Evolutionary conservation across 148 eudicot species (phyloP).

Genomic region (Vaccinium myrtillus): DNA sequence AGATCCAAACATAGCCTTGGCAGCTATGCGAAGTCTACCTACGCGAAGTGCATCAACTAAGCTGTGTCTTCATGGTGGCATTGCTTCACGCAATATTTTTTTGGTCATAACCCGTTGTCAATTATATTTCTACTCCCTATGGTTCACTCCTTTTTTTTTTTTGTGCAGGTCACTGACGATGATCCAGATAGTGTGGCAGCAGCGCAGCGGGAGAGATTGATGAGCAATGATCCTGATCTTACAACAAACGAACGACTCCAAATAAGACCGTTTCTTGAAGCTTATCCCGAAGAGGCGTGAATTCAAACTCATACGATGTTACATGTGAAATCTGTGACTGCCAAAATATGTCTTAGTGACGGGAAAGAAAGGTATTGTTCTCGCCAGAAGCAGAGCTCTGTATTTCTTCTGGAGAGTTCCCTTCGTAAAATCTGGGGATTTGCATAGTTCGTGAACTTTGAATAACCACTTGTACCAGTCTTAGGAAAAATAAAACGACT

Average conservation of each 20-base stretch:
- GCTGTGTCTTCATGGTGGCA: background rate
- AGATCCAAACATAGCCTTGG: background rate
- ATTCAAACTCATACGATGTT: background rate
- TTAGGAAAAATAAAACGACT: background rate
- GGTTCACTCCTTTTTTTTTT: background rate
- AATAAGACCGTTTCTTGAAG: slow-evolving; percentile 65
- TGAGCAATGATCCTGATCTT: slow-evolving; percentile 59
- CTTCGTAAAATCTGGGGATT: background rate
- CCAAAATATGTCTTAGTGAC: background rate
- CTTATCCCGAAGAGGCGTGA: slow-evolving; percentile 36
- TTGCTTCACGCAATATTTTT: background rate
- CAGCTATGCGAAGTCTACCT: background rate
- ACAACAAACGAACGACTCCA: slow-evolving; percentile 46
- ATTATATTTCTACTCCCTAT: background rate
- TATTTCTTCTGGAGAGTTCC: background rate
- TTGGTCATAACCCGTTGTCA: background rate
- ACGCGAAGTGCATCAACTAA: background rate
- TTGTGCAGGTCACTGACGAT: slow-evolving; percentile 51
- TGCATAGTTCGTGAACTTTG: background rate
- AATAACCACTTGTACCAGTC: background rate
- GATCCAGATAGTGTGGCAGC: slow-evolving; percentile 52
- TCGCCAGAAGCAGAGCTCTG: background rate
- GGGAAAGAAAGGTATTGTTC: background rate
- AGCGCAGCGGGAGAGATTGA: slow-evolving; percentile 51
- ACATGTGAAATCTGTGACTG: background rate